Conservation (phyloP, 2,329 filamentous ascomycete species). For the Pseudogymnoascus destructans region DNA sequence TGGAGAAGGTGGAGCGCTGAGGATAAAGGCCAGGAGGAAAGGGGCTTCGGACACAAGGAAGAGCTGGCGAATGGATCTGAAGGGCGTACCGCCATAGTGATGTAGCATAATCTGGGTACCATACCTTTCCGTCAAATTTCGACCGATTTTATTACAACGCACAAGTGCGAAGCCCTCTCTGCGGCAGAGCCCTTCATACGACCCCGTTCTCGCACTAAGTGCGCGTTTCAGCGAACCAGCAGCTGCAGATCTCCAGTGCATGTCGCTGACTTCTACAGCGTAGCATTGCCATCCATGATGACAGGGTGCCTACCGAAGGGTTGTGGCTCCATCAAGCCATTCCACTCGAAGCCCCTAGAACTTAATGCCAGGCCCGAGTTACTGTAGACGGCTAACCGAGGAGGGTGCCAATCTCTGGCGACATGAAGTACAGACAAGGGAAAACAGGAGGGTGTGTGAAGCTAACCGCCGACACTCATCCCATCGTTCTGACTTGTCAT, state of each 20-base stretch:
- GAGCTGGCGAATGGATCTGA: conserved; percentile 2
- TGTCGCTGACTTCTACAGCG: background rate
- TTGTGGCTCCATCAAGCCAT: background rate
- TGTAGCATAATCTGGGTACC: background rate
- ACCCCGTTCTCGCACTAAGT: background rate
- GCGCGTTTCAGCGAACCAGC: background rate
- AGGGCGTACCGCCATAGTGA: background rate
- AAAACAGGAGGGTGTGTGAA: background rate
- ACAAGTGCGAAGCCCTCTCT: background rate
- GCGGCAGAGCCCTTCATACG: background rate
- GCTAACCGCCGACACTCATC: background rate
- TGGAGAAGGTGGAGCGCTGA: conserved; percentile 41
- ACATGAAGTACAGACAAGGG: background rate
- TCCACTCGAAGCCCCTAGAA: background rate
- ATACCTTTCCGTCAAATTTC: background rate
- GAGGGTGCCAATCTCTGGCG: background rate
- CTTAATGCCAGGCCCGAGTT: background rate
- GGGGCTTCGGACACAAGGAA: background rate
- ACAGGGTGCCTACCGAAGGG: background rate
- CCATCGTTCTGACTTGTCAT: conserved; percentile 1
- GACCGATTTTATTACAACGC: conserved; percentile 7
- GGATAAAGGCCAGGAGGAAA: background rate
- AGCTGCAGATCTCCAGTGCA: background rate
- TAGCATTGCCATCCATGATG: background rate
- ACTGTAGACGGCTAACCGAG: background rate